Evolutionary conservation across 495 filamentous ascomycete species (phyloP), one percentile per base, ranked within the genome.

Genomic region (Daldinia childiae): DNA sequence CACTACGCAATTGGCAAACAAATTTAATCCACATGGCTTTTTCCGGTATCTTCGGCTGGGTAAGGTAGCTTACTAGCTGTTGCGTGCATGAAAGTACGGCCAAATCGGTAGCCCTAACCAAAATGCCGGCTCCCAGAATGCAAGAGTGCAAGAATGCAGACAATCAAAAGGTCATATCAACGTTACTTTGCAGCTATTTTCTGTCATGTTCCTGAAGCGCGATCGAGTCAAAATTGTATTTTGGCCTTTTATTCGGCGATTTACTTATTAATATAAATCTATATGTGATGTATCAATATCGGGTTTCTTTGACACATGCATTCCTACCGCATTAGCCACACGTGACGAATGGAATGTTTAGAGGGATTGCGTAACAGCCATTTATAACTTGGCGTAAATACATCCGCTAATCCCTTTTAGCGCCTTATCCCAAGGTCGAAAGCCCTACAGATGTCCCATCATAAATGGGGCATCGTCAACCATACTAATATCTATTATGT

Each of bases 51-150:
- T 69, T 73, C 66, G 71, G 71, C 71, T 73, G 71, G 70, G 70
- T 69, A 62, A 69, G 70, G 66, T 69, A 68, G 62, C 58, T 66
- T 62, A 17, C 59, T 73, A 69, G 66, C 71, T 66, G 66, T 73
- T 73, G 62, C 71, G 66, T 73, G 71, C 71, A 73, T 69, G 45
- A 69, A 58, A 39, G 51, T 58, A 73, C 55, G 41, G 71, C 62
- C 66, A 73, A 69, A 66, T 52, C 19, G 45, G 36, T 58, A 69
- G 62, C 66, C 71, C 66, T 69, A 73, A 32, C 71, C 71, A 69
- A 41, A 62, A 58, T 63, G 26, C 58, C 71, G 71, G 66, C 68
- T 66, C 70, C 57, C 64, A 68, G 60, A 61, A 69, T 21, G 43
- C 43, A 45, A 45, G 43, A 24, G 11, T 21, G 19, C 2, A 24